phyloP scores from a whole-genome alignment of 1,139 yeast genomes.

The Wickerhamomyces sp. region DNA sequence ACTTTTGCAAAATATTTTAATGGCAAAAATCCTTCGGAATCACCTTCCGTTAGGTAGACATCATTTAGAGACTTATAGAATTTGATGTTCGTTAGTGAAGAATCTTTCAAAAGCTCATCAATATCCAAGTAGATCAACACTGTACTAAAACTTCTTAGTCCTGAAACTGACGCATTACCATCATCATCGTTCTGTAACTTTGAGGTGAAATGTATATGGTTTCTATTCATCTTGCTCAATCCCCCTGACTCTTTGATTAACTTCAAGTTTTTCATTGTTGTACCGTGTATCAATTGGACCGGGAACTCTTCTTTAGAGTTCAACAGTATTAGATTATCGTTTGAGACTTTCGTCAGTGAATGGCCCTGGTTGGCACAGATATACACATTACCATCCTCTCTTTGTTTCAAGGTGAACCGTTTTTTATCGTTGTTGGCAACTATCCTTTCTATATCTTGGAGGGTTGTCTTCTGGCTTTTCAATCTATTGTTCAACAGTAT shows the following conservation, averaged over 20 bases:
- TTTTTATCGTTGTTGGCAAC: constrained; percentile 67
- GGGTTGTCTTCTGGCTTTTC: constrained; percentile 48
- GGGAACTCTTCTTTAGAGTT: constrained; percentile 33
- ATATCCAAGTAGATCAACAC: constrained; percentile 62
- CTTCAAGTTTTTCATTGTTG: constrained; percentile 47
- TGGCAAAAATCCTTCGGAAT: constrained; percentile 47
- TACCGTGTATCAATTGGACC: constrained; percentile 68
- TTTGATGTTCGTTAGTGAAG: constrained; percentile 33
- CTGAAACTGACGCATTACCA: constrained; percentile 47
- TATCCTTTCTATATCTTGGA: constrained; percentile 53
- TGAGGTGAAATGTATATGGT: constrained; percentile 76
- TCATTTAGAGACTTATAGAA: constrained; percentile 67
- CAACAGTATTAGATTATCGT: constrained; percentile 35
- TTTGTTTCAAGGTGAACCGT: constrained; percentile 46
- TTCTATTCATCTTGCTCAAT: constrained; percentile 63
- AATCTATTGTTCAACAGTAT: constrained; percentile 56
- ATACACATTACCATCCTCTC: constrained; percentile 27
- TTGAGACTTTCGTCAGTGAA: constrained; percentile 46
- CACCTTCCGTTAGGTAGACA: constrained; percentile 68
- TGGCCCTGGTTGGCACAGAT: constrained; percentile 96
- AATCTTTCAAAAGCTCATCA: constrained; percentile 34
- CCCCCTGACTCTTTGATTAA: constrained; percentile 53
- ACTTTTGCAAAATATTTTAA: constrained; percentile 40
- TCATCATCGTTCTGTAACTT: constrained; percentile 32
- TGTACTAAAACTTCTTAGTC: constrained; percentile 59